These are phyloP conservation scores for Lentinula raphanica DNA, from an alignment of 768 basidiomycete species.

Conservation along the genomic window DNA sequence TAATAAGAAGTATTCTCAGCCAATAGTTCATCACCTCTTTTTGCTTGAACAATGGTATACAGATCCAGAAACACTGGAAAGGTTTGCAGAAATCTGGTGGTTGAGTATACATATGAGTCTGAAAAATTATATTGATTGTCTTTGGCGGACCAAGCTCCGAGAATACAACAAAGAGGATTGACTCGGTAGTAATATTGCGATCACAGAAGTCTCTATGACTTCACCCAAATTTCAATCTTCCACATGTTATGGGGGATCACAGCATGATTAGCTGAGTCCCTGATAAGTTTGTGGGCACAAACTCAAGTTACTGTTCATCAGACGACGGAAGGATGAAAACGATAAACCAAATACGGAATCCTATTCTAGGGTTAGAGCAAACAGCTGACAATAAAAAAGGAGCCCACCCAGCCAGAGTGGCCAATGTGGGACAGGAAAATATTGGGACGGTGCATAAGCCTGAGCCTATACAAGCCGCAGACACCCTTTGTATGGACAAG, in stretches of 20 bases:
- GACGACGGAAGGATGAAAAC: background rate
- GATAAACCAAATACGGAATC: background rate
- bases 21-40: too few species aligned
- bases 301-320: background rate
- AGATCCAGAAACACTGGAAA: too few species aligned
- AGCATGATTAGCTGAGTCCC: background rate
- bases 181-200: too few species aligned
- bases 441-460: constrained; percentile 8
- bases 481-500: constrained; percentile 2
- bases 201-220: too few species aligned
- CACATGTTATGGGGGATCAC: background rate
- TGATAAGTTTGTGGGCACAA: background rate
- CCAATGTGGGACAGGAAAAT: constrained; percentile 7
- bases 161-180: too few species aligned
- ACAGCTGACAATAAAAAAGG: background rate
- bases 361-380: constrained; percentile 2
- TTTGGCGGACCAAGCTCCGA: too few species aligned
- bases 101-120: too few species aligned
- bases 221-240: background rate
- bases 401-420: constrained; percentile 10
- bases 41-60: too few species aligned
- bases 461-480: constrained; percentile 9
- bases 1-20: too few species aligned
- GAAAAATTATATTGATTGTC: too few species aligned
- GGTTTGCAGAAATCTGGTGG: too few species aligned